Evolutionary conservation across 805 yeast species (phyloP).

Genomic region (Ogataea thermomethanolica): DNA sequence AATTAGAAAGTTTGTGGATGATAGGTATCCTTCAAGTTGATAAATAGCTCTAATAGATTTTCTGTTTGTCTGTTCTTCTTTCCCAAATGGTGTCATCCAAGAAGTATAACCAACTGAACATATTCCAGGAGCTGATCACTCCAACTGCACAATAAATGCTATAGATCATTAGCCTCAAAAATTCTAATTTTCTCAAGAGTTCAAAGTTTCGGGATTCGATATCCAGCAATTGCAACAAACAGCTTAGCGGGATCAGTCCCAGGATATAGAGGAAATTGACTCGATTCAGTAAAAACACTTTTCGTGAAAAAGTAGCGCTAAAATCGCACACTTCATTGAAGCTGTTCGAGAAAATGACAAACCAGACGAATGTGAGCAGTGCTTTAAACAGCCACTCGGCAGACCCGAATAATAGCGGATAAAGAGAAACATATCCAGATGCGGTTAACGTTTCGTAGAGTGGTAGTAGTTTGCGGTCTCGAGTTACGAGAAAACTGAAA

Average conservation of each 20-base stretch:
- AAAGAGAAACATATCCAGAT: slow-evolving; percentile 82
- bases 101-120: slow-evolving; percentile 84
- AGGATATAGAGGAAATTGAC: slow-evolving; percentile 62
- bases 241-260: slow-evolving; percentile 63
- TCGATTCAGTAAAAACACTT: slow-evolving; percentile 68
- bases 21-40: not conserved
- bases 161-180: slow-evolving; percentile 72
- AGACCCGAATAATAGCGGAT: slow-evolving; percentile 80
- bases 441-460: slow-evolving; percentile 70
- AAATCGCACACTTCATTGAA: slow-evolving; percentile 62
- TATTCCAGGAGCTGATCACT: slow-evolving; percentile 80
- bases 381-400: slow-evolving; percentile 78
- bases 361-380: slow-evolving; percentile 80
- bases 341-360: slow-evolving; percentile 68
- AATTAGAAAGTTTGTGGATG: slow-evolving; percentile 3
- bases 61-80: slow-evolving; percentile 7
- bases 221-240: slow-evolving; percentile 42
- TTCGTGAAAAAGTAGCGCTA: slow-evolving; percentile 37
- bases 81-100: slow-evolving; percentile 73
- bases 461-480: slow-evolving; percentile 67
- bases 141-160: slow-evolving; percentile 89
- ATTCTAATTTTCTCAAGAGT: slow-evolving; percentile 59
- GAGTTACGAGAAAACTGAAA: slow-evolving; percentile 67
- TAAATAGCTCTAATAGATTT: slow-evolving; percentile 3
- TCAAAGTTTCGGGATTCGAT: slow-evolving; percentile 52